Conservation (phyloP, 345 rosid species). For the Adansonia digitata region DNA sequence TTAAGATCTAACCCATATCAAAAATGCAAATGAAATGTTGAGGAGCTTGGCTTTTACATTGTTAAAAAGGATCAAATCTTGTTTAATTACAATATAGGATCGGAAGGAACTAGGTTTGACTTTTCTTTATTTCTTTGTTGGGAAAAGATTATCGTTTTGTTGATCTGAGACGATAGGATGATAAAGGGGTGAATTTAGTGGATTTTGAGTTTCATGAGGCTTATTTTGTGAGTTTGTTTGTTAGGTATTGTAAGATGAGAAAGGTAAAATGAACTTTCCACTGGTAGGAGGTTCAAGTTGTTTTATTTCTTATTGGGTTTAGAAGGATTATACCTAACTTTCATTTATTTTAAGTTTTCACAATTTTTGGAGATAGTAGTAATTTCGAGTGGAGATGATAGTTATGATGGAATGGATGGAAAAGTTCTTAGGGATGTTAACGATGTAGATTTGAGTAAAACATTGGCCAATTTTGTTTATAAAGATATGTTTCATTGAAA, state of each 20-base stretch:
- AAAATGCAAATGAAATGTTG: slow-evolving; percentile 23
- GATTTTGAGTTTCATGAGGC: slow-evolving; percentile 18
- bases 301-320: slow-evolving; percentile 64
- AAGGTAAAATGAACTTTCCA: slow-evolving; percentile 59
- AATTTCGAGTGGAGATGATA: slow-evolving; percentile 64
- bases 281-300: slow-evolving; percentile 62
- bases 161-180: slow-evolving; percentile 13
- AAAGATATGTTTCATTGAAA: slow-evolving; percentile 62
- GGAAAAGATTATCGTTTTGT: slow-evolving; percentile 4
- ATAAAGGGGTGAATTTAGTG: slow-evolving; percentile 10
- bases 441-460: slow-evolving; percentile 53
- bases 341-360: slow-evolving; percentile 72
- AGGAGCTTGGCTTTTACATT: slow-evolving; percentile 12
- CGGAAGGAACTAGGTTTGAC: slow-evolving; percentile 3
- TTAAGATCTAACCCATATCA: neutral
- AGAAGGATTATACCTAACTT: slow-evolving; percentile 61
- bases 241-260: slow-evolving; percentile 49
- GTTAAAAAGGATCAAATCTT: slow-evolving; percentile 9
- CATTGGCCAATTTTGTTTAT: slow-evolving; percentile 43
- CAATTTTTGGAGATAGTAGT: slow-evolving; percentile 66
- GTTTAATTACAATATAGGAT: slow-evolving; percentile 11
- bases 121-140: slow-evolving; percentile 1
- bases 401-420: slow-evolving; percentile 42
- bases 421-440: slow-evolving; percentile 29
- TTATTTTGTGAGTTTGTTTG: slow-evolving; percentile 12